Conservation (phyloP, 2,329 filamentous ascomycete species). For the Hypomyces perniciosus region DNA sequence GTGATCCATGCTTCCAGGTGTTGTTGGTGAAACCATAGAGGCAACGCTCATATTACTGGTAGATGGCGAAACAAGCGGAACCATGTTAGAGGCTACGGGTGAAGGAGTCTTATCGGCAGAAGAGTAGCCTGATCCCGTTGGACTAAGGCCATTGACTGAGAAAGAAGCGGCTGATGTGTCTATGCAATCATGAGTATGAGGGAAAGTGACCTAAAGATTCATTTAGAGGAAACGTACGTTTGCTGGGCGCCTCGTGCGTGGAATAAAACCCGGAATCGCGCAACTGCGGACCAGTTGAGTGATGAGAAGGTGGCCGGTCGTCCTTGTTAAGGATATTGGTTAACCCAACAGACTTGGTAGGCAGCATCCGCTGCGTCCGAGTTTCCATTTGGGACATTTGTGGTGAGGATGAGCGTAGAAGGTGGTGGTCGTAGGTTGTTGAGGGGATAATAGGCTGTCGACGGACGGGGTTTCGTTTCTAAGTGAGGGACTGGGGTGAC, state of each 20-base stretch:
- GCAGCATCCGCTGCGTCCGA: constrained; percentile 14
- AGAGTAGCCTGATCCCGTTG: constrained; percentile 40
- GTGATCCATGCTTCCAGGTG: constrained; percentile 37
- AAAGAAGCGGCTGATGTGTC: constrained; percentile 37
- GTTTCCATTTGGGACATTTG: constrained; percentile 15
- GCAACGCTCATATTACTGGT: constrained; percentile 60
- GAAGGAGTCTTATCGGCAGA: constrained; percentile 58
- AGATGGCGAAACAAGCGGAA: constrained; percentile 50
- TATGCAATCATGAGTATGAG: constrained; percentile 16
- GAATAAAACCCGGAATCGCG: constrained; percentile 40
- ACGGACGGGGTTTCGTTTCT: no score
- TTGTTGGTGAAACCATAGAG: constrained; percentile 58
- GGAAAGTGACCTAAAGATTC: constrained; percentile 6
- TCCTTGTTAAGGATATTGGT: constrained; percentile 35
- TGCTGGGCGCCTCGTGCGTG: constrained; percentile 38
- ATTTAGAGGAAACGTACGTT: constrained; percentile 28
- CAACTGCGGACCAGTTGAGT: constrained; percentile 27
- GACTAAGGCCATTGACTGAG: constrained; percentile 33
- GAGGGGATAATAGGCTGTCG: not conserved
- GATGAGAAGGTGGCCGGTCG: constrained; percentile 23
- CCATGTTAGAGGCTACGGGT: constrained; percentile 46
- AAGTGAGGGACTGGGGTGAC: constrained; percentile 1
- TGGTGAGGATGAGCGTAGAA: not conserved
- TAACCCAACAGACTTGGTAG: constrained; percentile 31
- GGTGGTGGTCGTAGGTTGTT: not conserved